Conservation (phyloP, 371 early-diverging fungal genomes). For the Zopfochytrium polystomum region DNA sequence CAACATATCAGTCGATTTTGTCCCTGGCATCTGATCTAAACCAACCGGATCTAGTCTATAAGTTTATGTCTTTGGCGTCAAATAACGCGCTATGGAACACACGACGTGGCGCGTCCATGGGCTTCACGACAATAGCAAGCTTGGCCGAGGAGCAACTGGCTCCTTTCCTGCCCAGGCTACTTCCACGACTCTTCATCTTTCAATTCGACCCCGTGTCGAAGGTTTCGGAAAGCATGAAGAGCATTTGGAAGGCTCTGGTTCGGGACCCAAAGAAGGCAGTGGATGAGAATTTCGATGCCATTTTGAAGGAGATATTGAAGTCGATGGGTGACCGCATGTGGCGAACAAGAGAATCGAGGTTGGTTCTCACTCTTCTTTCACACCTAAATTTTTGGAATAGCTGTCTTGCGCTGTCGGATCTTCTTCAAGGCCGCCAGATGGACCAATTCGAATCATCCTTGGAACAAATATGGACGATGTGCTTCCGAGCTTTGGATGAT, state of each 20-base stretch:
- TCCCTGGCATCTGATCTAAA: constrained; percentile 88
- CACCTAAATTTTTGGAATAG: constrained; percentile 31
- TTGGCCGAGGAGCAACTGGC: constrained; percentile 75
- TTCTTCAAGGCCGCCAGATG: constrained; percentile 69
- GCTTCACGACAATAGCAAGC: constrained; percentile 75
- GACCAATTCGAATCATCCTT: constrained; percentile 70
- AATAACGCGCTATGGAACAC: constrained; percentile 88
- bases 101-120: constrained; percentile 85
- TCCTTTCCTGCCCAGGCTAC: constrained; percentile 69
- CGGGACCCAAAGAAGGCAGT: constrained; percentile 71
- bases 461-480: constrained; percentile 81
- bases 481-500: constrained; percentile 87
- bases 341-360: constrained; percentile 75
- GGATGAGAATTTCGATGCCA: constrained; percentile 75
- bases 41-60: constrained; percentile 91
- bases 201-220: constrained; percentile 86
- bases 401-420: constrained; percentile 71
- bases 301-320: constrained; percentile 71
- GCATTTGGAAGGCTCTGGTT: constrained; percentile 82
- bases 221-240: constrained; percentile 82
- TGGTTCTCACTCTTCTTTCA: constrained; percentile 13
- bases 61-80: constrained; percentile 89
- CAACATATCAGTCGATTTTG: constrained; percentile 78
- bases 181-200: constrained; percentile 82
- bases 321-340: constrained; percentile 80